phyloP scores from a whole-genome alignment of 163 green algal species.

The Scenedesmus sp. region DNA sequence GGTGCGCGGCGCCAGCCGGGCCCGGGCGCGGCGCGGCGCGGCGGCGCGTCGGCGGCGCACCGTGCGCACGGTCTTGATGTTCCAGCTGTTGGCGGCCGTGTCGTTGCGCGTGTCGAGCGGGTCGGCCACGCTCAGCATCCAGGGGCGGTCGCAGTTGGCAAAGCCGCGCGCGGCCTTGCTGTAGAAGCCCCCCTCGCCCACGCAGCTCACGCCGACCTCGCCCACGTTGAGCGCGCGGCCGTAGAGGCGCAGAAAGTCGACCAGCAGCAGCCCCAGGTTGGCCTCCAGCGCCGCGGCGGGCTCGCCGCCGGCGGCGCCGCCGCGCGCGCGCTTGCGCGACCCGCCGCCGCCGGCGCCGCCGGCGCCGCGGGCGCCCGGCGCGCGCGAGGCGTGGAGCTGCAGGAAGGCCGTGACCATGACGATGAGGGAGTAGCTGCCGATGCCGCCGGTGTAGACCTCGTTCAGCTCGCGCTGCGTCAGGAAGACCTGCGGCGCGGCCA shows the following conservation, averaged over 20 bases:
- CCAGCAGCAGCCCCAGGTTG: conserved; percentile 80
- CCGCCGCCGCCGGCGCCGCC: conserved; percentile 52
- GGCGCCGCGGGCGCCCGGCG: conserved; percentile 45
- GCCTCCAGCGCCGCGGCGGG: conserved; percentile 57
- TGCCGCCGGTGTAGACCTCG: conserved; percentile 95
- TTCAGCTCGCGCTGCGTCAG: conserved; percentile 95
- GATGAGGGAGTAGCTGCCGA: conserved; percentile 94
- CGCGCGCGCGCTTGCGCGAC: conserved; percentile 1
- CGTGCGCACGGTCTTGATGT: conserved; percentile 59
- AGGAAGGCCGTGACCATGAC: conserved; percentile 91
- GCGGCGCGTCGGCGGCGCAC: too few relatives aligned
- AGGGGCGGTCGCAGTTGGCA: conserved; percentile 48
- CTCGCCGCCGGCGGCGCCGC: neutral
- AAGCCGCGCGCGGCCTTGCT: conserved; percentile 61
- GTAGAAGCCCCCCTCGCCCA: conserved; percentile 74
- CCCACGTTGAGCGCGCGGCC: conserved; percentile 58
- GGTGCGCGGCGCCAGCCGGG: too few relatives aligned
- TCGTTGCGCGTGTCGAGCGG: conserved; percentile 79
- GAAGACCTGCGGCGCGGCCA: conserved; percentile 92
- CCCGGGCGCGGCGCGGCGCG: too few relatives aligned
- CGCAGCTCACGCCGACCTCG: conserved; percentile 53
- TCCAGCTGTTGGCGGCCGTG: conserved; percentile 76
- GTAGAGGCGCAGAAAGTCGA: conserved; percentile 77
- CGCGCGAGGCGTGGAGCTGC: conserved; percentile 70
- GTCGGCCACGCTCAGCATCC: conserved; percentile 75